Evolutionary conservation across 371 early-diverging fungal species (phyloP), one percentile per base, ranked within the genome.

Genomic region (Apophysomyces elegans): DNA sequence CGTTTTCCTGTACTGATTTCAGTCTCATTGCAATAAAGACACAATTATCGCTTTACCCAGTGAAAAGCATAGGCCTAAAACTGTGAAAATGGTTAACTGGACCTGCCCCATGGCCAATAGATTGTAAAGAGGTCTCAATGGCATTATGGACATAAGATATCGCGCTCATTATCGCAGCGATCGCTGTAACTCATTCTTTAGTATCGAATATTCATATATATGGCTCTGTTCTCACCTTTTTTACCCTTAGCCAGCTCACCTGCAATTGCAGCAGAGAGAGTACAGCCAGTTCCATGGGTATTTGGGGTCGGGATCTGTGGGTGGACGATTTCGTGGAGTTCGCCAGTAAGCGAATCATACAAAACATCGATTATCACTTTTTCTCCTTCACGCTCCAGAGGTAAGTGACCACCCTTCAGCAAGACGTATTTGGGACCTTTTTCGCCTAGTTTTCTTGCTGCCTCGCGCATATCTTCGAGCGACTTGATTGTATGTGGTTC

Each of bases 221-320:
- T 35, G 6, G 41, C 18, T 61, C 45, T 36, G 14, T 32, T 39
- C 68, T 63, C 76, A 87, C 89, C 84, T 56, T 71, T 65, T 54
- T 72, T 47, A 1, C 89, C 90, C 43, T 78, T 83, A 0, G 91
- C 90, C 18, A 95, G 71, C 61, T 85, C 74, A 2, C 89, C 87
- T 6, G 93, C 87, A 67, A 95, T 90, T 18, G 95, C 94, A 11
- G 93, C 85, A 12, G 91, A 90, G 46, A 93, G 78, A 1, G 95
- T 95, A 67, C 95, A 95, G 45, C 94, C 95, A 0, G 95, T 93
- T 0, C 94, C 94, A 71, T 95, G 95, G 0, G 93, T 92, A 66
- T 91, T 89, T 44, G 71, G 78, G 5, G 92, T 88, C 6, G 80
- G 67, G 16, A 91, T 71, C 67, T 78, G 85, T n/a, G 76, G 81